Conservation (phyloP, 2,329 filamentous ascomycete genomes). For the Ophiosphaerella korrae region DNA sequence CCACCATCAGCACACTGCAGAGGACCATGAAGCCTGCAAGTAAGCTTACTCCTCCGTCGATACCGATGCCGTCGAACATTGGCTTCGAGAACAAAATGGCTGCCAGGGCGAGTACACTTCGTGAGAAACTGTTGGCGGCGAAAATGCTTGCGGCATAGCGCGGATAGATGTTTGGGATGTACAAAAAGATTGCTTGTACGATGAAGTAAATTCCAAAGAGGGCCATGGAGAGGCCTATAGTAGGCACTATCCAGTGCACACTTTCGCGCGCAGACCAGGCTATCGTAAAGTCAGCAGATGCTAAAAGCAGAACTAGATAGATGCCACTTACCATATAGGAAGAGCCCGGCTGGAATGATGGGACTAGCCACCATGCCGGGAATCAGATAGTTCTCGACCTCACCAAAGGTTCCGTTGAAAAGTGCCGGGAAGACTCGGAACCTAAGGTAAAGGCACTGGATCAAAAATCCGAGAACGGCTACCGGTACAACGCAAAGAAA, state of each 20-base stretch:
- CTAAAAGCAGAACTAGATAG: not conserved
- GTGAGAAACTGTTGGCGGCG: conserved; percentile 65
- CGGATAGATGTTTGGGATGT: conserved; percentile 68
- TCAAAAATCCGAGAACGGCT: conserved; percentile 67
- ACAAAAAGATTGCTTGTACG: conserved; percentile 60
- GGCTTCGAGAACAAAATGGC: conserved; percentile 64
- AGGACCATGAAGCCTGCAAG: conserved; percentile 54
- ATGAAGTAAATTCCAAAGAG: conserved; percentile 48
- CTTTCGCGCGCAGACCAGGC: conserved; percentile 67
- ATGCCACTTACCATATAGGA: conserved; percentile 59
- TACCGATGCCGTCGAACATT: conserved; percentile 62
- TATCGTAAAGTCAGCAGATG: not conserved
- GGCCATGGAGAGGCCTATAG: conserved; percentile 57
- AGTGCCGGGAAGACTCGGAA: conserved; percentile 68
- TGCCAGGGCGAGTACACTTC: conserved; percentile 61
- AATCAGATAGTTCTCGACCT: conserved; percentile 72
- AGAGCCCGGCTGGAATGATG: conserved; percentile 67
- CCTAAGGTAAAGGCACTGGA: conserved; percentile 74
- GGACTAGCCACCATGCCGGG: conserved; percentile 63
- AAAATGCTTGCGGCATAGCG: conserved; percentile 55
- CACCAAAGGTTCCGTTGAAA: conserved; percentile 71
- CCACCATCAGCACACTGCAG: conserved; percentile 60
- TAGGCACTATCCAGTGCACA: conserved; percentile 62
- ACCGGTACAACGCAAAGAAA: conserved; percentile 81
- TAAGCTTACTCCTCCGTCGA: conserved; percentile 62